Evolutionary conservation across 768 basidiomycete species (phyloP), one percentile per base, ranked within the genome.

Genomic region (Termitomyces sp.): DNA sequence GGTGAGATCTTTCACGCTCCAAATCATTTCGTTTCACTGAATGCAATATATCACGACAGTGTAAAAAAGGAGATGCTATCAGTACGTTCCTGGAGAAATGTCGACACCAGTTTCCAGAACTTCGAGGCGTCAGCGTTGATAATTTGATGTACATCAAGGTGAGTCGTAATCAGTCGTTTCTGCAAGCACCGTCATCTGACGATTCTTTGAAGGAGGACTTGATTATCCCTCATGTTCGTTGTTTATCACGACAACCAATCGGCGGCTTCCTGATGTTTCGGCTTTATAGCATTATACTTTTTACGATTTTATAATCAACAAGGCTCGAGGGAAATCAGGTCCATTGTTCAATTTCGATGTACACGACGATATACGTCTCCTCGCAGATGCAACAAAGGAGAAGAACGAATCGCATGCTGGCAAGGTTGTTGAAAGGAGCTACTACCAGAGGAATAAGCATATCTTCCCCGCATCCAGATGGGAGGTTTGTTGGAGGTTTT

Each of bases 131-230:
- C 49, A 90, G 86, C 55, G 94, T 91, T 20, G 97, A 99, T 72
- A 99, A 98, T 69, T 73, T 99, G 38, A 98, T 98, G 95, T 99
- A 98, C 74, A 84, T 99, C 73, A 98, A 98, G 83, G 92, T 89
- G 58, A 56, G 80, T 58, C 40, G 40, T 51, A 6, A 16, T 6
- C 8, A 14, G 8, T 51, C 42, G 10, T 30, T 26, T 18, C 32
- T 42, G 28, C 46, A 38, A 26, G 22, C 22, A 36, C 6, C 13
- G 44, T 26, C 53, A 33, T 24, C 53, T 58, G 45, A 24, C 40
- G 14, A 48, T 57, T 3, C 20, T 20, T 56, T 59, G 38, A 64
- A 97, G 90, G 97, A 99, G 77, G 97, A 99, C 68, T 77, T 99
- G 53, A 95, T 99, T 63, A 94, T 99, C 66, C 97, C 97, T 16